A percentile compares a stretch with the other conserved stretches of the same genome.
phyloP scores from a whole-genome alignment of 805 yeast species.

The Grigorovia humatica region DNA sequence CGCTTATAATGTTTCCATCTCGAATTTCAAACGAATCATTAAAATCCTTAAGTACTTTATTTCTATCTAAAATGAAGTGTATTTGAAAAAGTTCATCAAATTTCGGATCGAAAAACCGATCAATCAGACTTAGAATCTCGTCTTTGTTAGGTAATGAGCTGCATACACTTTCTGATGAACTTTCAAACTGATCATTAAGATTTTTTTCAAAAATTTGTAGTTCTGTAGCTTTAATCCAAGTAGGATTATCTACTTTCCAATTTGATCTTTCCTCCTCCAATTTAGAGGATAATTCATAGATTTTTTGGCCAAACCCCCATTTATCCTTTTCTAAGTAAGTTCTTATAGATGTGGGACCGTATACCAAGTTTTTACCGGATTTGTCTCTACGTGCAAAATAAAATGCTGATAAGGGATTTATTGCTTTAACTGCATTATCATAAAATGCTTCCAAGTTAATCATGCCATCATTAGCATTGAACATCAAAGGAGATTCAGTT shows the following conservation, averaged over 20 bases:
- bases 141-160: constrained; percentile 15
- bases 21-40: constrained; percentile 6
- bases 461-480: not conserved
- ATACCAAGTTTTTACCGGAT: constrained; percentile 15
- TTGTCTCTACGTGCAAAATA: not conserved
- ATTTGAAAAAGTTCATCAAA: constrained; percentile 11
- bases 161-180: not conserved
- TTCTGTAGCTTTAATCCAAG: constrained; percentile 13
- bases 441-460: not conserved
- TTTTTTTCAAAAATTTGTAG: constrained; percentile 1
- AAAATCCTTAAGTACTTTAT: constrained; percentile 16
- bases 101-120: constrained; percentile 9
- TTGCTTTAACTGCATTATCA: not conserved
- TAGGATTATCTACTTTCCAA: constrained; percentile 10
- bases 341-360: constrained; percentile 26
- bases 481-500: not conserved
- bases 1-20: constrained; percentile 2
- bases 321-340: constrained; percentile 10
- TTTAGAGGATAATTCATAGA: constrained; percentile 15
- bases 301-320: constrained; percentile 12
- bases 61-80: constrained; percentile 11
- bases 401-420: constrained; percentile 3
- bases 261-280: constrained; percentile 17
- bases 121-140: constrained; percentile 5
- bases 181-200: not conserved